phyloP scores from a whole-genome alignment of 306 rosid species.

The Cucurbita maxima region DNA sequence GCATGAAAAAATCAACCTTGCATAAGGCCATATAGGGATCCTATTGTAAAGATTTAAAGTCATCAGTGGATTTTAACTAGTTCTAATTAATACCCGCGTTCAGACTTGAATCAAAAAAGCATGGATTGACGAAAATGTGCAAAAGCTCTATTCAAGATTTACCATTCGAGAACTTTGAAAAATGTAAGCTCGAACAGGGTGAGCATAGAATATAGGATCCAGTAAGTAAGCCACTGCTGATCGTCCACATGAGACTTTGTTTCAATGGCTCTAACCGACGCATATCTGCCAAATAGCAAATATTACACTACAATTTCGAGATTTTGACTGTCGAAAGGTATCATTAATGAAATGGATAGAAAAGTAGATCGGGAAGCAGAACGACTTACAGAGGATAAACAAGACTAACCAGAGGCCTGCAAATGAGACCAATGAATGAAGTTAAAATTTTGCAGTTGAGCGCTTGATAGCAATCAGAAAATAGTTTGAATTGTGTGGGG shows the following conservation, averaged over 20 bases:
- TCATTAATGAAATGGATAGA: neutral
- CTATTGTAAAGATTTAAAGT: constrained; percentile 25
- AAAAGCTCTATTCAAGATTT: neutral
- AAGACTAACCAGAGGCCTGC: constrained; percentile 93
- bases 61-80: neutral
- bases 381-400: constrained; percentile 86
- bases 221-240: constrained; percentile 96
- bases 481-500: neutral
- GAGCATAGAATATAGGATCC: constrained; percentile 90
- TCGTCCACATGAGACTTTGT: constrained; percentile 71
- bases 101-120: neutral
- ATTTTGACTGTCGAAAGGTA: neutral
- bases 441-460: constrained; percentile 8
- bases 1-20: constrained; percentile 59
- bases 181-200: constrained; percentile 91
- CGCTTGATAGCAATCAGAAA: neutral
- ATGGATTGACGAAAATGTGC: neutral
- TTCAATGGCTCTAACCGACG: constrained; percentile 86
- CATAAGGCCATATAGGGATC: constrained; percentile 95
- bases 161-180: constrained; percentile 78
- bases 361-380: neutral
- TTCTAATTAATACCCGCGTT: neutral
- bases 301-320: constrained; percentile 5
- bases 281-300: constrained; percentile 41
- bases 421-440: constrained; percentile 12